Percentiles rank a stretch among this genome's conserved stretches.
These are phyloP conservation scores for Cercophora newfieldiana DNA, from an alignment of 495 filamentous ascomycete species.

Conservation along the genomic window DNA sequence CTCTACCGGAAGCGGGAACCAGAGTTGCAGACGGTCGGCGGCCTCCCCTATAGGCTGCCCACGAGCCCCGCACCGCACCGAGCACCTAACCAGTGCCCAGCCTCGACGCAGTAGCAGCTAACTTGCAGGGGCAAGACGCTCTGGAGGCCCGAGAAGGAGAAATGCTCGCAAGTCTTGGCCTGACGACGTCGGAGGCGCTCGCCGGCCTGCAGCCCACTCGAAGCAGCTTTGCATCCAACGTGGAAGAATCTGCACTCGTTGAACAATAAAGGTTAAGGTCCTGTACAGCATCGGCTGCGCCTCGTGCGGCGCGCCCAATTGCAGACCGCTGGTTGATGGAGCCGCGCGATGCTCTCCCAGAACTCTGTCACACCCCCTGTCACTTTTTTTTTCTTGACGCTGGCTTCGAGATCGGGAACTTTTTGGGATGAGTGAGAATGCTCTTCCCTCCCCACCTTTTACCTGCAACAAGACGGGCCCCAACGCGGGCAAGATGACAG, in stretches of 20 bases:
- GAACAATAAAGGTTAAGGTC: neutral
- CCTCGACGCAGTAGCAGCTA: neutral
- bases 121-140: neutral
- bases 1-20: constrained; percentile 9
- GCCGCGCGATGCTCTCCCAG: constrained; percentile 19
- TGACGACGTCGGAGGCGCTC: constrained; percentile 11
- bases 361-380: constrained; percentile 15
- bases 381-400: neutral
- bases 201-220: constrained; percentile 3
- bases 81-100: neutral
- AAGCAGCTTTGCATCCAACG: neutral
- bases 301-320: constrained; percentile 19
- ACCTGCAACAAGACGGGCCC: neutral
- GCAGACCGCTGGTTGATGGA: neutral
- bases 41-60: constrained; percentile 17
- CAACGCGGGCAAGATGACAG: neutral
- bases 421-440: neutral
- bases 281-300: constrained; percentile 16
- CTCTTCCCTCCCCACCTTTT: neutral
- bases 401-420: neutral
- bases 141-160: neutral
- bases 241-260: neutral
- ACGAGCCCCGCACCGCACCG: neutral
- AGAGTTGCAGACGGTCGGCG: constrained; percentile 11
- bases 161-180: neutral